Conservation (phyloP, 352 stramenopile genomes). For the Pythium guiyangense region DNA sequence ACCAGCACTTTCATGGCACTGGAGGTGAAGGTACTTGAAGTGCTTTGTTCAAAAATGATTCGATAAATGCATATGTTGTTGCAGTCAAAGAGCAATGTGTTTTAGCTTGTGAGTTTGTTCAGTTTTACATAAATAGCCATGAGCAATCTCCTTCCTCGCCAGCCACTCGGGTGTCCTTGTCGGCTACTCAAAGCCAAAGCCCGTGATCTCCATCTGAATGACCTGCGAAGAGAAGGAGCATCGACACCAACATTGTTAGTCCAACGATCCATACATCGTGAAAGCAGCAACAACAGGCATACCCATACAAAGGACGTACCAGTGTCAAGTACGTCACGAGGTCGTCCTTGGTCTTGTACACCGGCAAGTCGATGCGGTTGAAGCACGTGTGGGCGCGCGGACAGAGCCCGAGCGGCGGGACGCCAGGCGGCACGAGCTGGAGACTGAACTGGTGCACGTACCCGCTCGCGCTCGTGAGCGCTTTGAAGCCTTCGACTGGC, state of each 20-base stretch:
- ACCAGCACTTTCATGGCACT: too few relatives aligned
- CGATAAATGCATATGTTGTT: too few relatives aligned
- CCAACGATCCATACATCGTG: conserved; percentile 22
- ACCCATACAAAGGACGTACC: conserved; percentile 47
- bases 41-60: too few relatives aligned
- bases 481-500: conserved; percentile 77
- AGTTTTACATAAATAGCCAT: too few relatives aligned
- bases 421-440: conserved; percentile 51
- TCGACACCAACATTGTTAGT: conserved; percentile 13
- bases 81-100: too few relatives aligned
- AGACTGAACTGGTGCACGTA: conserved; percentile 81
- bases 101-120: too few relatives aligned
- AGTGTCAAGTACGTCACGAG: conserved; percentile 83
- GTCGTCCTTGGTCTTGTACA: conserved; percentile 78
- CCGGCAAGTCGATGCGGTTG: conserved; percentile 82
- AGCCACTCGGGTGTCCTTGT: too few relatives aligned
- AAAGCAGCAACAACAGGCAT: too few relatives aligned
- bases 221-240: conserved; percentile 19
- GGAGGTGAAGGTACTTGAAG: too few relatives aligned
- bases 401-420: conserved; percentile 52
- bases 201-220: conserved; percentile 86
- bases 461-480: conserved; percentile 73
- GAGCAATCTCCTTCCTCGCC: neutral
- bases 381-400: conserved; percentile 86
- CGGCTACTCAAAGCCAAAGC: conserved; percentile 54